phyloP scores from a whole-genome alignment of 768 basidiomycete species.

The Xerocomus brunneocitrinus region DNA sequence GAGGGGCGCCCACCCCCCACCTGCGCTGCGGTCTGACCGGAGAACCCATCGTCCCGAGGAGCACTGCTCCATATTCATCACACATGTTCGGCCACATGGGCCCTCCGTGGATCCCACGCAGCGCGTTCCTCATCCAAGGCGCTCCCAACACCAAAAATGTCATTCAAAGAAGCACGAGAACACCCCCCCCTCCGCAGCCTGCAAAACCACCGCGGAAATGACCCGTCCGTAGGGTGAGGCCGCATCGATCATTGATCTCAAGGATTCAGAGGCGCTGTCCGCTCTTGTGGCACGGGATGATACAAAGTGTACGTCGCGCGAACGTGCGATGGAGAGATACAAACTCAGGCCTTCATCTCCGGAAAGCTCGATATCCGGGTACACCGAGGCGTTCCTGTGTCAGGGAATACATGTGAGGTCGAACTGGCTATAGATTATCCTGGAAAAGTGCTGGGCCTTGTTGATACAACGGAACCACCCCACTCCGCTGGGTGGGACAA shows the following conservation, averaged over 20 bases:
- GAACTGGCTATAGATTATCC: conserved; percentile 26
- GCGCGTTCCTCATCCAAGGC: conserved; percentile 1
- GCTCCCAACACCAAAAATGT: conserved; percentile 8
- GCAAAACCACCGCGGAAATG: conserved; percentile 24
- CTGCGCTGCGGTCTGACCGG: not conserved
- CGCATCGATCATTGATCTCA: conserved; percentile 22
- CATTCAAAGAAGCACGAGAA: conserved; percentile 10
- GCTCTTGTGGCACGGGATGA: conserved; percentile 8
- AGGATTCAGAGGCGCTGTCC: conserved; percentile 6
- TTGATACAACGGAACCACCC: conserved; percentile 11
- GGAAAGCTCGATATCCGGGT: conserved; percentile 21
- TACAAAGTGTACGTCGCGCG: conserved; percentile 14
- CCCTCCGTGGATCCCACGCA: conserved; percentile 5
- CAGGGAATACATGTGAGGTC: conserved; percentile 10
- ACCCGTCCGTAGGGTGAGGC: conserved; percentile 2
- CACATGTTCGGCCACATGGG: conserved; percentile 4
- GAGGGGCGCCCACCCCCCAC: not conserved
- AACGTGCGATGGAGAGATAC: conserved; percentile 25
- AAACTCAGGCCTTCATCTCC: conserved; percentile 25
- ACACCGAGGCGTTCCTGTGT: conserved; percentile 27
- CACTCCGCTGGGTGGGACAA: conserved; percentile 7
- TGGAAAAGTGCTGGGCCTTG: conserved; percentile 6
- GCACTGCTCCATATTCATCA: not conserved
- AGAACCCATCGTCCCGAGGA: not conserved
- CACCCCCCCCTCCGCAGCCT: not conserved